Conservation (phyloP, 108 stramenopile species). For the Cyclostephanos invisitatus region DNA sequence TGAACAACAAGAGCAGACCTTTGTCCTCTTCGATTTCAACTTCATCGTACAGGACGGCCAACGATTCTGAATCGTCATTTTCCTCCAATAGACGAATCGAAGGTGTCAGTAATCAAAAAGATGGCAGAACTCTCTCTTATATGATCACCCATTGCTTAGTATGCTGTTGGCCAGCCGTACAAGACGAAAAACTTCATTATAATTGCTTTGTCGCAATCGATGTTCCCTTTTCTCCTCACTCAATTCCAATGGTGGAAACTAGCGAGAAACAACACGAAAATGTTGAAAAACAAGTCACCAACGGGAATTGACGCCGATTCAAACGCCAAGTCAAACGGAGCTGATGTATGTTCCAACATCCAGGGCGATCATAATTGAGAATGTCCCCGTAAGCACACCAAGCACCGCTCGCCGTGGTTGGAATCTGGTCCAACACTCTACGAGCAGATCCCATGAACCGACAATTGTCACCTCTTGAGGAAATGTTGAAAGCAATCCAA, state of each 20-base stretch:
- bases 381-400: neutral
- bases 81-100: conserved; percentile 9
- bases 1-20: neutral
- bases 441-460: conserved; percentile 1
- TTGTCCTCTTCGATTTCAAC: neutral
- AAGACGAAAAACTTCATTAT: conserved; percentile 1
- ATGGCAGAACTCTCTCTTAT: conserved; percentile 6
- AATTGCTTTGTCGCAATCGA: conserved; percentile 35
- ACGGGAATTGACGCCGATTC: conserved; percentile 3
- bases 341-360: conserved; percentile 1
- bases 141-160: conserved; percentile 9
- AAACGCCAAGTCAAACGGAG: conserved; percentile 11
- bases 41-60: conserved; percentile 10
- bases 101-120: conserved; percentile 6
- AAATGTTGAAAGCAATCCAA: conserved; percentile 8
- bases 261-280: conserved; percentile 5
- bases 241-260: conserved; percentile 6
- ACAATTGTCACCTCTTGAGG: neutral
- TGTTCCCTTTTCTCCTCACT: neutral
- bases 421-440: conserved; percentile 5
- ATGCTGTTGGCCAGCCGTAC: conserved; percentile 19
- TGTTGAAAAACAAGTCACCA: neutral
- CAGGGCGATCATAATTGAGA: conserved; percentile 4
- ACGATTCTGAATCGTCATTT: conserved; percentile 17
- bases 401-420: neutral